Evolutionary conservation across 2,329 filamentous ascomycete genomes (phyloP), one percentile per base, ranked within the genome.

Genomic region (Dactylonectria macrodidyma): DNA sequence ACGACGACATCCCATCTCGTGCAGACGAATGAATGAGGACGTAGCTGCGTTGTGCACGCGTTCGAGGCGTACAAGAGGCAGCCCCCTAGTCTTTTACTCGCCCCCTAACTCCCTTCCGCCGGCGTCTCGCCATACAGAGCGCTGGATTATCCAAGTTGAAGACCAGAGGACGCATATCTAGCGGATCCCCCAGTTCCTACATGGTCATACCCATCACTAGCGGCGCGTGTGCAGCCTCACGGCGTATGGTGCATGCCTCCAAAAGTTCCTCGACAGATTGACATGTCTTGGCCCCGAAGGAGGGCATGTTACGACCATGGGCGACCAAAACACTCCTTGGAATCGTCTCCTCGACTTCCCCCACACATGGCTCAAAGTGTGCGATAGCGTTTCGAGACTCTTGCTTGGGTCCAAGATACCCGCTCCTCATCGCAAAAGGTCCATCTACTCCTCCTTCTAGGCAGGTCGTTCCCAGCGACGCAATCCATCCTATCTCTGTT

Each of bases 171-270:
- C 22, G 34, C 36, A 14, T 34, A 52, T 54, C 11, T 12, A 11
- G n/a, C n/a, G 33, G 10, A 30, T 54, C n/a, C n/a, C 36, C 36
- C n/a, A 36, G 22, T 36, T 16, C 30, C 10, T 36, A n/a, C 50
- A 36, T 36, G 7, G 16, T n/a, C 30, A 22, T n/a, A 8, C 11
- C 51, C n/a, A 33, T 26, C 16, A n/a, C 30, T 19, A n/a, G 26
- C 36, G 9, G 19, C 10, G 30, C 4, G 47, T 36, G 51, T 54
- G 24, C 33, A 22, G 36, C 51, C 19, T 6, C n/a, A 54, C n/a
- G 51, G n/a, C 51, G 51, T 54, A 36, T 36, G 33, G 11, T 36
- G 24, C 26, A 30, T 30, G 26, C 36, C 51, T 54, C 51, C 51
- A 38, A 54, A 54, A 54, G 51, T 54, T 54, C 51, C 51, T 54